phyloP scores from a whole-genome alignment of 139 green algal genomes.

The Coelastrella sp. region DNA sequence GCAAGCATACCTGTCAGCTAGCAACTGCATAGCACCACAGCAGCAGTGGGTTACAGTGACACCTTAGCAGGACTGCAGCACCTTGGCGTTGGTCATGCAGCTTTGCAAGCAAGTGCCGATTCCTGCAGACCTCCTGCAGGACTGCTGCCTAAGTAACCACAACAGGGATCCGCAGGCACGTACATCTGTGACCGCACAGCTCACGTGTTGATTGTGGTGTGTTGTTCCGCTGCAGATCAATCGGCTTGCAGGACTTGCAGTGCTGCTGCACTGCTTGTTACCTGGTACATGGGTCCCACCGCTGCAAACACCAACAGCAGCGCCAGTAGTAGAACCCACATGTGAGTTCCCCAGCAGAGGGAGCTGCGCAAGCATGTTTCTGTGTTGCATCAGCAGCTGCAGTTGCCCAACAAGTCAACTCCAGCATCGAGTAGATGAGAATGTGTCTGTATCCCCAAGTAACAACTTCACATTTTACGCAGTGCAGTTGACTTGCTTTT shows the following conservation, averaged over 20 bases:
- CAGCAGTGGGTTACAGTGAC: neutral
- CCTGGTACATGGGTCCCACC: constrained; percentile 85
- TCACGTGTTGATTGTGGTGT: neutral
- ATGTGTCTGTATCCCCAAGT: no score
- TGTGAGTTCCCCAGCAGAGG: neutral
- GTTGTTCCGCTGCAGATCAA: constrained; percentile 77
- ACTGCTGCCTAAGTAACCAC: no score
- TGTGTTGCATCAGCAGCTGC: neutral
- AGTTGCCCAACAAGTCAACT: neutral
- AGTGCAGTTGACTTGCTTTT: no score
- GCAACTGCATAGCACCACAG: no score
- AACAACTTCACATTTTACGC: no score
- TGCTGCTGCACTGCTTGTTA: constrained; percentile 90
- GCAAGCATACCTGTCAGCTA: no score
- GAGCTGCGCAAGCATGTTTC: neutral
- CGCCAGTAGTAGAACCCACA: neutral
- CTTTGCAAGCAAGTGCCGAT: no score
- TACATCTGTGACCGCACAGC: no score
- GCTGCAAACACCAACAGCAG: constrained; percentile 68
- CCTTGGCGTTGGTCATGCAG: neutral
- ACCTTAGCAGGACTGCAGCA: neutral
- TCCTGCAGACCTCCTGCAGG: no score
- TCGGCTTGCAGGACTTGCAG: constrained; percentile 84
- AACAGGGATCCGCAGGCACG: no score
- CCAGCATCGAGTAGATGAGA: no score